Base-by-base conservation (phyloP, 306 rosid genomes). In the Crataegus laevigata region DNA sequence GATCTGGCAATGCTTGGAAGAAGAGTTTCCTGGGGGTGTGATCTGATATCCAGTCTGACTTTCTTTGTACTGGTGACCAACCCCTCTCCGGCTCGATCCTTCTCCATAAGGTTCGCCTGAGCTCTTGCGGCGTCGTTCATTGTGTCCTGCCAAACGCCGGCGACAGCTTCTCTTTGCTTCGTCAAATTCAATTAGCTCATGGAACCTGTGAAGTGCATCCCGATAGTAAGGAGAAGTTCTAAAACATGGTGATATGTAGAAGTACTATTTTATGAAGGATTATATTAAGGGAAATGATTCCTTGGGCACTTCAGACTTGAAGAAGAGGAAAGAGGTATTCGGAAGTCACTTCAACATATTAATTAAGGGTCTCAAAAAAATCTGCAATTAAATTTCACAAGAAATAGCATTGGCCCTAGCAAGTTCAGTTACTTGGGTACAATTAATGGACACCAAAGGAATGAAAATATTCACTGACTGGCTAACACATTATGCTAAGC, bases 151-250 rank as follows among this genome's bases (percentile, higher is more conserved):
- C 79, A 94, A 76, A 68, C 97, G 91, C 74, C 88, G 75, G 22
- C 98, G 89, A 67, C 98, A 94, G 77, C 98, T 94, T 77, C 98
- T 83, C 83, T 94, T 94, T 9, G 96, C 82, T 69, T 94, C 98
- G 74, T 94, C 97, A 77, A 94, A 94, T 80, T 91, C 96, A 0
- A 80, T 74, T 59, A 90, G 45, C 75, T 94, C 98, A 68, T 94
- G 98, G 89, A 94, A 94, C 88, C 98, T 94, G 73, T 50, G 36
- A 18, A 25, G 30, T 3, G 29, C 34, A 51, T 32, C 14, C 50
- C 67, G 32, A 59, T 36, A 40, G 25, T 28, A 58, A 30, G 24
- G 36, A 72, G 15, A 72, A 72, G 36, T 36, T 55, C 25, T 36
- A 72, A 54, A 52, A 34, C 47, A 13, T 12, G 64, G 40, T 70